A percentile compares a stretch with the other conserved stretches of the same genome.
phyloP scores from a whole-genome alignment of 2,329 filamentous ascomycete species.

The Myriosclerotinia scirpicola region DNA sequence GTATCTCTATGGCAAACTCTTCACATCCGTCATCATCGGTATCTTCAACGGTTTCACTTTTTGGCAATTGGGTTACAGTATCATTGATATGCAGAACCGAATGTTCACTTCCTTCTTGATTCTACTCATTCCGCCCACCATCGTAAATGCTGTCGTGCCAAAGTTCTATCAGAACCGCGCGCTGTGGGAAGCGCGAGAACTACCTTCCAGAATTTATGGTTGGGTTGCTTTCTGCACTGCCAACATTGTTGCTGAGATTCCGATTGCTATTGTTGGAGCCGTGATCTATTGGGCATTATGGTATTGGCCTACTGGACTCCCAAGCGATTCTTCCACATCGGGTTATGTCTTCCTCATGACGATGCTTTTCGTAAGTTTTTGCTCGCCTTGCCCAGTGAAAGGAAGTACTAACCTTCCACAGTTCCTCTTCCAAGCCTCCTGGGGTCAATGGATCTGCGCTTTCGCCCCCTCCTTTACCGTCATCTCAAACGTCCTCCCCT shows the following conservation, averaged over 20 bases:
- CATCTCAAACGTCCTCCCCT: slow-evolving; percentile 59
- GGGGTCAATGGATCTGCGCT: slow-evolving; percentile 76
- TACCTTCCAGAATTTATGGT: slow-evolving; percentile 72
- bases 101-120: slow-evolving; percentile 73
- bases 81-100: slow-evolving; percentile 71
- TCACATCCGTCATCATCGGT: slow-evolving; percentile 67
- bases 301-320: slow-evolving; percentile 75
- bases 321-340: slow-evolving; percentile 60
- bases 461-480: slow-evolving; percentile 78
- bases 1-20: slow-evolving; percentile 76
- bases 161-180: slow-evolving; percentile 74
- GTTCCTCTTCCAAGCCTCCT: slow-evolving; percentile 49
- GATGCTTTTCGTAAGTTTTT: slow-evolving; percentile 57
- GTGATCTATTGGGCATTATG: slow-evolving; percentile 72
- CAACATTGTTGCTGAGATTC: slow-evolving; percentile 71
- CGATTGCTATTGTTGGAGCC: slow-evolving; percentile 62
- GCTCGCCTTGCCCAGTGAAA: neutral
- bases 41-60: slow-evolving; percentile 82
- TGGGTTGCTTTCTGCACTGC: slow-evolving; percentile 76
- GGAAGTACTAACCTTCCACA: neutral
- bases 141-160: slow-evolving; percentile 73
- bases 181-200: slow-evolving; percentile 72
- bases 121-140: slow-evolving; percentile 62
- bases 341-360: slow-evolving; percentile 80
- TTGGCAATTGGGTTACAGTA: slow-evolving; percentile 63